These are phyloP conservation scores for Ceratorhiza oryzae-sativae DNA, from an alignment of 1,284 basidiomycete species.

Conservation along the genomic window DNA sequence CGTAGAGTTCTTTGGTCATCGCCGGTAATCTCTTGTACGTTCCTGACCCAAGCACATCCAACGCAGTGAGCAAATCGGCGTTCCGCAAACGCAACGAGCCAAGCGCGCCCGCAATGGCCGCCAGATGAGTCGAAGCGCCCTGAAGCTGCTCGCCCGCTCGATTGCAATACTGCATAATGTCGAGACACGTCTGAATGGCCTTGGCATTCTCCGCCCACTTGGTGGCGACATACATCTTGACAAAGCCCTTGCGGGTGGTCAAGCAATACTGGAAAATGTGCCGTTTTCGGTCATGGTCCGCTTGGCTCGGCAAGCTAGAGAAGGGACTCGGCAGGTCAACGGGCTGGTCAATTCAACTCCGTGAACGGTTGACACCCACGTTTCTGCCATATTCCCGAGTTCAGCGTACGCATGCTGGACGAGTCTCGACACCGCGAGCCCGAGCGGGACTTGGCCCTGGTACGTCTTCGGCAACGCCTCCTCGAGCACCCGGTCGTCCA, in stretches of 20 bases:
- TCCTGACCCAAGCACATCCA: conserved; percentile 84
- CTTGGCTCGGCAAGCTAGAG: conserved; percentile 79
- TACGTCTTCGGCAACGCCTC: conserved; percentile 76
- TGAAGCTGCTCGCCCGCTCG: conserved; percentile 27
- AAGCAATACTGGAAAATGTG: conserved; percentile 87
- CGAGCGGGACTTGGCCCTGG: conserved; percentile 76
- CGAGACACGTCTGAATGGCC: conserved; percentile 65
- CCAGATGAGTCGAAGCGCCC: neutral
- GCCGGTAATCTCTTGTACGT: conserved; percentile 81
- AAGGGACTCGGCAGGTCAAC: neutral
- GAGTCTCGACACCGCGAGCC: conserved; percentile 76
- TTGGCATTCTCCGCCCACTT: conserved; percentile 84
- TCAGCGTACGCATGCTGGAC: conserved; percentile 84
- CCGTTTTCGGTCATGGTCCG: conserved; percentile 81
- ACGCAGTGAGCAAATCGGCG: conserved; percentile 86
- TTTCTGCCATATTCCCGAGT: conserved; percentile 83
- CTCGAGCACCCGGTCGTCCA: conserved; percentile 59
- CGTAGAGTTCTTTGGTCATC: conserved; percentile 75
- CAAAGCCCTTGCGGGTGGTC: conserved; percentile 85
- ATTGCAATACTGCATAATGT: conserved; percentile 36
- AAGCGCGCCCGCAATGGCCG: conserved; percentile 70
- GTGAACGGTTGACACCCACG: conserved; percentile 59
- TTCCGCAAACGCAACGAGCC: conserved; percentile 75
- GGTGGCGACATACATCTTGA: conserved; percentile 84
- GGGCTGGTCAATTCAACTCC: neutral